Evolutionary conservation across 352 stramenopile genomes (phyloP).

Genomic region (Pythium rishiriense): DNA sequence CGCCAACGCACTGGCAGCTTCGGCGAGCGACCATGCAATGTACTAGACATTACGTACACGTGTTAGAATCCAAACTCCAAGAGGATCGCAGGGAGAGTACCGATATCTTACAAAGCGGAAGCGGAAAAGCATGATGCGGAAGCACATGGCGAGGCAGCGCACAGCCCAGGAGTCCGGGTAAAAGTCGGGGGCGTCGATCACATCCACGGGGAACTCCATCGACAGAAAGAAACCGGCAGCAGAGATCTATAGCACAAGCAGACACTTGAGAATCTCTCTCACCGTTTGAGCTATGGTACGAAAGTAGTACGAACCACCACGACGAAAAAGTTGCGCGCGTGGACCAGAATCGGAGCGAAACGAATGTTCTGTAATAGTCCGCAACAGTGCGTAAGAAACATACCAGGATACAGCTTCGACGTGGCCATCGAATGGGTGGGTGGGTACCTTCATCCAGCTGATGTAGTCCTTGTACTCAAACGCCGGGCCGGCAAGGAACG

Average conservation of each 20-base stretch:
- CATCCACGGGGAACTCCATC: constrained; percentile 71
- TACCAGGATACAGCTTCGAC: no score
- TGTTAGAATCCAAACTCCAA: constrained; percentile 5
- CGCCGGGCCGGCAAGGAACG: constrained; percentile 74
- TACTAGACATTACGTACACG: constrained; percentile 67
- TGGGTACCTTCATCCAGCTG: constrained; percentile 67
- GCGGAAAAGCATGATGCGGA: constrained; percentile 77
- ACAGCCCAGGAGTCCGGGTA: constrained; percentile 59
- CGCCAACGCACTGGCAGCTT: constrained; percentile 67
- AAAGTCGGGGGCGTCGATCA: constrained; percentile 80
- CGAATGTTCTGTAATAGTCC: constrained; percentile 41
- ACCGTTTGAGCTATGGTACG: neutral
- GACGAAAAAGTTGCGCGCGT: constrained; percentile 75
- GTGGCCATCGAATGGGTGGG: no score
- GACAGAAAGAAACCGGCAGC: constrained; percentile 71
- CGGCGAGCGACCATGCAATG: constrained; percentile 84
- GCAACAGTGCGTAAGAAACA: constrained; percentile 1
- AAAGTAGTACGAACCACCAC: constrained; percentile 48
- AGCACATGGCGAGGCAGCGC: constrained; percentile 72
- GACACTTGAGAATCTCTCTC: neutral
- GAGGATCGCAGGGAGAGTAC: neutral
- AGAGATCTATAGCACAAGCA: constrained; percentile 42
- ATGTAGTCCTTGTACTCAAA: constrained; percentile 89
- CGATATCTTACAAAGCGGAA: constrained; percentile 69
- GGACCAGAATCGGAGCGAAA: constrained; percentile 57